Conservation (phyloP, 768 basidiomycete species). For the Leccinum uliginosum region DNA sequence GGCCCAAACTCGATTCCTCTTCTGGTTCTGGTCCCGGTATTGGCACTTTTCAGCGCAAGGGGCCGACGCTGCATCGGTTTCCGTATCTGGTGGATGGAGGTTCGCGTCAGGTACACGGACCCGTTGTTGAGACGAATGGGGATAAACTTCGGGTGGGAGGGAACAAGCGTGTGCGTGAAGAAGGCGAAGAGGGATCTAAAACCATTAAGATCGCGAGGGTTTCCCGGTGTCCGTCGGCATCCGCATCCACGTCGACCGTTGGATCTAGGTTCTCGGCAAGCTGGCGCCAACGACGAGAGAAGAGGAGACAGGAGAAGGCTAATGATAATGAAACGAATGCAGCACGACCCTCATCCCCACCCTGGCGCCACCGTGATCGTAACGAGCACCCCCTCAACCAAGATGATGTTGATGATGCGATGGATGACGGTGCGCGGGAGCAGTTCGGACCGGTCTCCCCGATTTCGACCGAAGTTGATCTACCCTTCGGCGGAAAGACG, state of each 20-base stretch:
- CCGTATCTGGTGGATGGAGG: slow-evolving; percentile 15
- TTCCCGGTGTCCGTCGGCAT: neutral
- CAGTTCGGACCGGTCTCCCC: slow-evolving; percentile 17
- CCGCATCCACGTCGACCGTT: neutral
- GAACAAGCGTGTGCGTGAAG: neutral
- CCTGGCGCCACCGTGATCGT: neutral
- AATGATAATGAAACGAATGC: neutral
- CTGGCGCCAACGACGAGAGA: neutral
- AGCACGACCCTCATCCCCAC: neutral
- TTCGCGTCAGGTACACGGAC: slow-evolving; percentile 9
- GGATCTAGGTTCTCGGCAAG: slow-evolving; percentile 5
- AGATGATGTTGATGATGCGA: neutral
- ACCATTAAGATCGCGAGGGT: neutral
- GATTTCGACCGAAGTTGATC: slow-evolving; percentile 6
- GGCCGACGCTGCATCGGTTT: slow-evolving; percentile 15
- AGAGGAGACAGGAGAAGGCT: neutral
- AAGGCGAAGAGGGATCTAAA: neutral
- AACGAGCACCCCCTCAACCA: neutral
- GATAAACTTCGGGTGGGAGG: neutral
- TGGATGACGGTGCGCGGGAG: neutral
- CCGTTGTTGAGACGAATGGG: neutral
- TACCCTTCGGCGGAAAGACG: slow-evolving; percentile 27
- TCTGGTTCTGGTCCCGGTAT: neutral
- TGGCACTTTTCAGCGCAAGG: slow-evolving; percentile 5
- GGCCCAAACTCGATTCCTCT: slow-evolving; percentile 13